Base-by-base conservation (phyloP, 2,329 filamentous ascomycete genomes). In the Tolypocladium album region DNA sequence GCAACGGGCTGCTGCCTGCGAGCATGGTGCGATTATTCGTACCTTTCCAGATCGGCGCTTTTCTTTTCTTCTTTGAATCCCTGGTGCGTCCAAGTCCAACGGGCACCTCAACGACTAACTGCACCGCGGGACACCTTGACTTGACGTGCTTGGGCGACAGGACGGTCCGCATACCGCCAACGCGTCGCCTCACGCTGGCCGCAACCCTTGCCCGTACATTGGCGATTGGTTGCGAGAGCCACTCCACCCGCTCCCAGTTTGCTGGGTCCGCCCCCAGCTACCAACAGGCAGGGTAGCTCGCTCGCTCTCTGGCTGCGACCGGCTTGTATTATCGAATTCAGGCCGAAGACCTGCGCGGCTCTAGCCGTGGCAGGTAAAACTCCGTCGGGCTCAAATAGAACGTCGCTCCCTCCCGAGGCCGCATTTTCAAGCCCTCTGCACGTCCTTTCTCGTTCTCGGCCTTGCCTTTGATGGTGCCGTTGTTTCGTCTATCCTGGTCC, bases 181-280 rank as follows among this genome's bases (percentile, higher is more conserved):
- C 27, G 15, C 24, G 24, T 50, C 24, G 4, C 24, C 47, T 8
- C 47, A 52, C 47, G 11, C 9, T 52, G 27, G 47, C 15, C 17
- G 27, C 47, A 52, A 13, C 20, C 12, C 36, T 24, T n/a, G 45
- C n/a, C 57, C 6, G 27, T 47, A 34, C n/a, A n/a, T n/a, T n/a
- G 38, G 39, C 15, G 11, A 39, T 38, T 55, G 38, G 20, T n/a
- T 50, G 2, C 47, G 45, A 55, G 22, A 22, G 36, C 40, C 58
- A 45, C 45, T 47, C 58, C 58, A 59, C 58, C 52, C 53, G n/a
- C 27, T 59, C 27, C 58, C 50, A 47, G 27, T 22, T 22, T 43
- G 58, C 50, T 56, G 58, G 58, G 58, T 45, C 52, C 58, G 59
- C 50, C 42, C 50, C 9, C 11, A n/a, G n/a, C n/a, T n/a, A n/a